Base-by-base conservation (phyloP, 2,329 filamentous ascomycete genomes). In the Botrytis elliptica region DNA sequence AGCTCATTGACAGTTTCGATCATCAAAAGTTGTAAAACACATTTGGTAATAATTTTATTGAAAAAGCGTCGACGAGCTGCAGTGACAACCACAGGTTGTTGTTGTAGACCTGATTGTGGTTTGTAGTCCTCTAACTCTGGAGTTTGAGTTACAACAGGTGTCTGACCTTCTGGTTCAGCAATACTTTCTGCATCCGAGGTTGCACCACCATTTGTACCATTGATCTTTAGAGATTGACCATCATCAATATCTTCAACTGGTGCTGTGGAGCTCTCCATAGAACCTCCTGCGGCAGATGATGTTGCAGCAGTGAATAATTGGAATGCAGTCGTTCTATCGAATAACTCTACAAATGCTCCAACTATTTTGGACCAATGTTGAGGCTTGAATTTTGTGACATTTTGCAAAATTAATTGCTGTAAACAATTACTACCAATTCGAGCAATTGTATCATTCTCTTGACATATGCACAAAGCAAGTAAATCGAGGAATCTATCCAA, bases 1-100 rank as follows among this genome's bases (percentile, higher is more conserved):
- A 99, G 90, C 83, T 99, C 97, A 80, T 97, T 97, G 60, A 99
- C 97, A 0, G 97, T 99, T 83, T 99, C 97, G 79, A 99, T 99
- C 94, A 99, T 99, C 76, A 99, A 90, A 3, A 99, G 89, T 83
- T 99, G 97, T 14, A 99, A 86, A 6, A 99, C 97, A 81, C 96
- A 99, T 77, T 97, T 95, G 22, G 95, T 98, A 83, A 99, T 99
- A 82, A 99, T 99, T 78, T 95, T 93, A 84, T 99, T 99, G 87
- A 99, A 99, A 85, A 98, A 98, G 70, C 95, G 92, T 52, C 96
- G 90, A 40, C 96, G 92, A 0, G 96, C 94, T 3, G 94, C 94
- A 1, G 96, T 98, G 8, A 99, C 95, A 1, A 97, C 93, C 9
- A 97, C 88, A 0, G 95, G 94, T 74, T 97, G 94, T 82, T 96